These are phyloP conservation scores for Fomitopsis betulina DNA, from an alignment of 1,284 basidiomycete genomes.

Conservation along the genomic window DNA sequence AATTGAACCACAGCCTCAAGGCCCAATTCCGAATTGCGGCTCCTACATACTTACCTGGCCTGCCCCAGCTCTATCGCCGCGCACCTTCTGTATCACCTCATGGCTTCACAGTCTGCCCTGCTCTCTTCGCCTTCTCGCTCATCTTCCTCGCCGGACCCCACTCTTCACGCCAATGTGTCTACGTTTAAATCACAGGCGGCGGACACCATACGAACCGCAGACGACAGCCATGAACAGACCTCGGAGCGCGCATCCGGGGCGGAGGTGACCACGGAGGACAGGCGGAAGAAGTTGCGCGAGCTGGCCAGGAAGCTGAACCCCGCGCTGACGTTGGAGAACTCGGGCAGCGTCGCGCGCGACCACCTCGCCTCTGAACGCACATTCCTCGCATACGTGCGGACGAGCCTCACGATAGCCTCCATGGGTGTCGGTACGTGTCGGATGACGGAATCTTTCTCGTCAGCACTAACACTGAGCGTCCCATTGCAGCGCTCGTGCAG, in stretches of 20 bases:
- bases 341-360: constrained; percentile 56
- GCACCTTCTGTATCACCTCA: neutral
- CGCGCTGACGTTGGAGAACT: constrained; percentile 43
- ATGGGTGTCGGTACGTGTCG: constrained; percentile 37
- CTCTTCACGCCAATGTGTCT: neutral
- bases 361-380: constrained; percentile 56
- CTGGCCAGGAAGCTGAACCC: constrained; percentile 14
- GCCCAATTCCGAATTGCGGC: neutral
- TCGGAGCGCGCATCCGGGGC: neutral
- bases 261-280: neutral
- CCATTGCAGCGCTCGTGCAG: constrained; percentile 45
- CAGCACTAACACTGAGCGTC: neutral
- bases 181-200: neutral
- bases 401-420: constrained; percentile 51
- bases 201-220: neutral
- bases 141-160: neutral
- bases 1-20: neutral
- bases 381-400: constrained; percentile 55
- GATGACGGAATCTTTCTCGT: neutral
- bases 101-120: neutral
- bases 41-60: neutral
- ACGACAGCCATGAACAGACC: neutral
- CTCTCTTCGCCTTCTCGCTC: neutral
- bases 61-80: neutral
- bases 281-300: neutral